phyloP scores from a whole-genome alignment of 306 rosid genomes.

The Parietaria judaica region DNA sequence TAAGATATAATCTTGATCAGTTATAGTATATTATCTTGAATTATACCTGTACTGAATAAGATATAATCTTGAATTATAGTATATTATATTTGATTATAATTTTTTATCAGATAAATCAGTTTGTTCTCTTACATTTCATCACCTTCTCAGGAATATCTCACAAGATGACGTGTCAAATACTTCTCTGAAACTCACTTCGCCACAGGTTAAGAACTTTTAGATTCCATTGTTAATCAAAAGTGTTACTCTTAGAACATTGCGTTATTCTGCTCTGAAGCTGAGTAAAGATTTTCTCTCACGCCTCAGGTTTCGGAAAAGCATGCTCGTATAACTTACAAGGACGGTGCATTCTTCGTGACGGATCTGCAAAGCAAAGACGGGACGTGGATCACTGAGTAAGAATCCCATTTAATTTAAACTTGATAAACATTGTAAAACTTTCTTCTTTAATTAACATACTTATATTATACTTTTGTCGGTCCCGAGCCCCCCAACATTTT shows the following conservation, averaged over 20 bases:
- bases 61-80: too few relatives aligned
- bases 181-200: slow-evolving; percentile 45
- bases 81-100: too few relatives aligned
- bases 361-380: slow-evolving; percentile 70
- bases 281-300: neutral
- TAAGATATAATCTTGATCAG: too few relatives aligned
- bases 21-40: too few relatives aligned
- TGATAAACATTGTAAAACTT: too few relatives aligned
- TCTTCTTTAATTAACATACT: too few relatives aligned
- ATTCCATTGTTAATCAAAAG: neutral
- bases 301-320: slow-evolving; percentile 66
- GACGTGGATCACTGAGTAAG: slow-evolving; percentile 86
- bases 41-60: too few relatives aligned
- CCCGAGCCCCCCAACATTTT: too few relatives aligned
- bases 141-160: slow-evolving; percentile 36
- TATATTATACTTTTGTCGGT: too few relatives aligned
- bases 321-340: slow-evolving; percentile 56
- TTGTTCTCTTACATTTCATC: slow-evolving; percentile 15
- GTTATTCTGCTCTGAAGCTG: slow-evolving; percentile 7
- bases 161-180: slow-evolving; percentile 31
- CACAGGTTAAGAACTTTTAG: slow-evolving; percentile 37
- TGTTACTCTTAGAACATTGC: neutral
- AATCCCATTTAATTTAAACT: neutral
- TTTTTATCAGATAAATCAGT: too few relatives aligned
- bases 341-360: slow-evolving; percentile 71